Base-by-base conservation (phyloP, 2,329 filamentous ascomycete genomes). In the Phialophora expanda region DNA sequence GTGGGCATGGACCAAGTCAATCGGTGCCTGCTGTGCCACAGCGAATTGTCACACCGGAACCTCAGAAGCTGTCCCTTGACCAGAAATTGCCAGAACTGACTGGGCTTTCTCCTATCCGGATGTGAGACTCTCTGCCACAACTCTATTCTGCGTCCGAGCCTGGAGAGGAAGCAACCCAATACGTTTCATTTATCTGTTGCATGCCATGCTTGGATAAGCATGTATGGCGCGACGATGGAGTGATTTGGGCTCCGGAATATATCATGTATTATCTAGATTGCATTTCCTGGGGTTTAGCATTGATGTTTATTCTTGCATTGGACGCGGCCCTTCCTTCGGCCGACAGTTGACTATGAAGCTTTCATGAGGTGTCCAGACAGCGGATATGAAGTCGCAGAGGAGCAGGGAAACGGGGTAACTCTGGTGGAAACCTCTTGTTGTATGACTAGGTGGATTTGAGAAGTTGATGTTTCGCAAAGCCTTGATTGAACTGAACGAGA, bases 21-120 rank as follows among this genome's bases (percentile, higher is more conserved):
- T 70, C 68, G 24, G 71, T 68, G 7, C 70, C 70, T 6, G 64
- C 65, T 12, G 69, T 71, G 34, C 70, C 71, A 11, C 48, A 51
- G 8, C 62, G 71, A 55, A 56, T 71, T 56, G 64, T 68, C 17
- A 71, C 71, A 8, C 71, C 71, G 32, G 70, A 73, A 50, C 71
- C 69, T 46, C 67, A 61, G 8, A 78, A 80, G 67, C 69, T 71
- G 26, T 73, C 76, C 28, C 78, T 75, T 60, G 70, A 78, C 20
- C 81, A 80, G 11, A 80, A 80, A 64, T 75, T 83, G 51, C 81
- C 81, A 5, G 81, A 83, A 71, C 73, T 83, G 50, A 80, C 79
- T 0, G 81, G 80, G 24, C 80, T 83, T 55, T 82, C 80, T 17
- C 81, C 81, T 9, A 82, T 83, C 60, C 76, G 78, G 67, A 81